These are phyloP conservation scores for Cladochytrium replicatum DNA, from an alignment of 192 early-diverging fungal species.

Conservation along the genomic window DNA sequence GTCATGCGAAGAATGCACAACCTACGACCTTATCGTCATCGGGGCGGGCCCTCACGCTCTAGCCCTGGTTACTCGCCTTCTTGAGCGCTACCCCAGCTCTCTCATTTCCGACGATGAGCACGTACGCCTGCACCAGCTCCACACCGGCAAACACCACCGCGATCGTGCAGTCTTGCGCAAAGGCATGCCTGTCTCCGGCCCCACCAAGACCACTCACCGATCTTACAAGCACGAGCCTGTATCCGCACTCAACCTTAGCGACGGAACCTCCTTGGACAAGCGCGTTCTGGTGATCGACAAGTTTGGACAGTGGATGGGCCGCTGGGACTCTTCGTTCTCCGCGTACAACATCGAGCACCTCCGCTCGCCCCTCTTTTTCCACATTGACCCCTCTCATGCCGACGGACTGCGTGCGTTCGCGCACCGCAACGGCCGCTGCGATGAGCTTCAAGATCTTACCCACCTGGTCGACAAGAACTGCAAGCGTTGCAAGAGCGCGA, in stretches of 20 bases:
- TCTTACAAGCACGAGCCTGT: too few relatives aligned
- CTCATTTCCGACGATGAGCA: constrained; percentile 7
- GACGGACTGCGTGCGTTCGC: not conserved
- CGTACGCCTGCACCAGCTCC: not conserved
- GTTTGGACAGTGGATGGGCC: constrained; percentile 3
- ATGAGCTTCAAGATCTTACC: too few relatives aligned
- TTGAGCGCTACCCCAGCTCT: constrained; percentile 8
- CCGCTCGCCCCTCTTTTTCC: constrained; percentile 9
- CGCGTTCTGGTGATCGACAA: not conserved
- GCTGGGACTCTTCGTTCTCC: constrained; percentile 2
- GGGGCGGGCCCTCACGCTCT: constrained; percentile 16
- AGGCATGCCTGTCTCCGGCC: too few relatives aligned
- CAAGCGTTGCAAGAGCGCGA: too few relatives aligned
- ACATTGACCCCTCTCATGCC: constrained; percentile 9
- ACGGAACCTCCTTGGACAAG: too few relatives aligned
- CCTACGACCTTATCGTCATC: constrained; percentile 19
- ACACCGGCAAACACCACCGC: not conserved
- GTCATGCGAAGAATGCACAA: too few relatives aligned
- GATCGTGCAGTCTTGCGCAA: too few relatives aligned
- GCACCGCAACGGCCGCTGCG: too few relatives aligned
- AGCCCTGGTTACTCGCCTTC: constrained; percentile 12
- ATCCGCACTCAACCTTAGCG: too few relatives aligned
- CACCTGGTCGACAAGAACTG: too few relatives aligned
- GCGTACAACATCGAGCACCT: constrained; percentile 4
- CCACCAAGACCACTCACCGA: too few relatives aligned